phyloP scores from a whole-genome alignment of 257 asterid species.

The Salvia rosmarinus region DNA sequence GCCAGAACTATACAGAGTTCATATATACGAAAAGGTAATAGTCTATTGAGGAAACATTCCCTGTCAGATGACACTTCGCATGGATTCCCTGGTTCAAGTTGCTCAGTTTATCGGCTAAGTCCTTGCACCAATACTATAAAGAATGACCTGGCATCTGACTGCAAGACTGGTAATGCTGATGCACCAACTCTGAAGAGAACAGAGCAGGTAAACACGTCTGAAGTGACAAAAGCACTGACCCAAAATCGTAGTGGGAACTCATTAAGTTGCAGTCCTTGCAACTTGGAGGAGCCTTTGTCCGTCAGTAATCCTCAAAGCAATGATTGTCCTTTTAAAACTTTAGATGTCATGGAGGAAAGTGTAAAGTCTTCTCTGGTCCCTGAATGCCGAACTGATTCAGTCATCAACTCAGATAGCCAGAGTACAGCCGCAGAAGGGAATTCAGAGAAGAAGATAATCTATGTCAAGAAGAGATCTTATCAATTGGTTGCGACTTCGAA shows the following conservation, averaged over 20 bases:
- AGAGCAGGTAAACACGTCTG: conserved; percentile 42
- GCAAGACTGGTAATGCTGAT: conserved; percentile 35
- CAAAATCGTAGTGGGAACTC: conserved; percentile 35
- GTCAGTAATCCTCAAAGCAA: conserved; percentile 40
- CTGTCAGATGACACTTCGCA: conserved; percentile 44
- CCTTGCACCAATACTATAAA: conserved; percentile 39
- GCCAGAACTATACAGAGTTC: conserved; percentile 43
- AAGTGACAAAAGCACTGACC: conserved; percentile 44
- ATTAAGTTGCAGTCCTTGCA: conserved; percentile 37
- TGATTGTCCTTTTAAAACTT: conserved; percentile 33
- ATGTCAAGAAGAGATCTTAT: conserved; percentile 73
- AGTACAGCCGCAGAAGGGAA: conserved; percentile 46
- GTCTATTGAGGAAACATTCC: conserved; percentile 72
- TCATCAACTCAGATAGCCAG: conserved; percentile 49
- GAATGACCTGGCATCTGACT: conserved; percentile 45
- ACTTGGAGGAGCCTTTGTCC: conserved; percentile 39
- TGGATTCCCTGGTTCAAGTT: conserved; percentile 47
- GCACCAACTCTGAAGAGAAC: conserved; percentile 34
- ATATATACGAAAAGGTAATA: conserved; percentile 82
- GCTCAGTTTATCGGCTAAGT: conserved; percentile 43
- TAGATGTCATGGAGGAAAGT: conserved; percentile 43
- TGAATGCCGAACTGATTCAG: conserved; percentile 47
- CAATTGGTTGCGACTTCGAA: conserved; percentile 80
- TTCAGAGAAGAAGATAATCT: conserved; percentile 51
- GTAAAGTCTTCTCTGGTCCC: conserved; percentile 39